These are phyloP conservation scores for Tuber borchii DNA, from an alignment of 495 filamentous ascomycete genomes.

Conservation along the genomic window DNA sequence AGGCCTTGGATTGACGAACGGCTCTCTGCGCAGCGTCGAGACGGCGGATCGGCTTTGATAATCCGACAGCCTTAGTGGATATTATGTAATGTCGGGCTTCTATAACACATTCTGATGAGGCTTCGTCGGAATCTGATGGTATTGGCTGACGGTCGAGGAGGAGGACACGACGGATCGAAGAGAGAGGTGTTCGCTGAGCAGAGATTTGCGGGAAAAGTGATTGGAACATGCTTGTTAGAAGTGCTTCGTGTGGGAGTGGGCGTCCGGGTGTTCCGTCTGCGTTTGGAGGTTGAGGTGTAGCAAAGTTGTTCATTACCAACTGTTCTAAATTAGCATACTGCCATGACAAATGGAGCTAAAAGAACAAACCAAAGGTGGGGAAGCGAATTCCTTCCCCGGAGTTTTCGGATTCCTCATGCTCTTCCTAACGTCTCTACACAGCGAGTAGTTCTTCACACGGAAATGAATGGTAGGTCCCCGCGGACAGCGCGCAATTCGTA, in stretches of 20 bases:
- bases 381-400: constrained; percentile 73
- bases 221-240: constrained; percentile 93
- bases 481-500: constrained; percentile 82
- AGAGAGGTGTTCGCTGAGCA: constrained; percentile 78
- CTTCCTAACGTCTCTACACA: constrained; percentile 80
- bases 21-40: constrained; percentile 77
- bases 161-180: constrained; percentile 80
- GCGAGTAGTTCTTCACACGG: constrained; percentile 89
- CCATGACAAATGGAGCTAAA: background rate
- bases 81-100: constrained; percentile 94
- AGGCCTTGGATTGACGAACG: constrained; percentile 41
- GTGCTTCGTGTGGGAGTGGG: constrained; percentile 80
- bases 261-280: constrained; percentile 58
- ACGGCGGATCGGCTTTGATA: constrained; percentile 74
- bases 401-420: constrained; percentile 73
- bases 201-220: constrained; percentile 94
- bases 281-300: constrained; percentile 53
- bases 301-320: constrained; percentile 98
- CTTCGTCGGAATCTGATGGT: constrained; percentile 40
- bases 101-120: constrained; percentile 67
- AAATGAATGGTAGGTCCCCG: constrained; percentile 91
- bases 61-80: constrained; percentile 72
- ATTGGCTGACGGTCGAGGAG: constrained; percentile 71
- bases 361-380: constrained; percentile 62
- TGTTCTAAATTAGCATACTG: constrained; percentile 35